Evolutionary conservation across 2,329 filamentous ascomycete genomes (phyloP).

Genomic region (Beauveria medogensis): DNA sequence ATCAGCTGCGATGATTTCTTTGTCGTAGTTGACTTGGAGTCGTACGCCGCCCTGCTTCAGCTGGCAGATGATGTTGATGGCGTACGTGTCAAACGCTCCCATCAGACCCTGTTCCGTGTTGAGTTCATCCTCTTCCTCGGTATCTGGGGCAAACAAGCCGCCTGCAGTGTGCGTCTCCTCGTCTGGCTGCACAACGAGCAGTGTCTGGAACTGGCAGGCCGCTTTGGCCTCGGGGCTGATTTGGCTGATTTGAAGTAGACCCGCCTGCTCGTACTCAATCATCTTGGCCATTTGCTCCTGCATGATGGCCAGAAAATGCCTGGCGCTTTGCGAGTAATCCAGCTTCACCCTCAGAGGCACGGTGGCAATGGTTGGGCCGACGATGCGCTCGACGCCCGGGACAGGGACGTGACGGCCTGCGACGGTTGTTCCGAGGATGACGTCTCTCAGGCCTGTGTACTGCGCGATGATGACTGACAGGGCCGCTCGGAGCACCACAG

Average conservation of each 20-base stretch:
- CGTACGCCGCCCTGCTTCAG: conserved; percentile 11
- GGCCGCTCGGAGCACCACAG: conserved; percentile 19
- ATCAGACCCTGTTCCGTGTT: neutral
- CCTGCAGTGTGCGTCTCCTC: neutral
- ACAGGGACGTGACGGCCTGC: conserved; percentile 21
- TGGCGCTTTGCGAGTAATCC: conserved; percentile 5
- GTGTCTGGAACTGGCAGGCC: conserved; percentile 14
- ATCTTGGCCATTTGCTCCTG: conserved; percentile 20
- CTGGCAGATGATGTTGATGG: conserved; percentile 13
- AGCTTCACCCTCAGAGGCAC: conserved; percentile 16
- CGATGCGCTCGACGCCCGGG: conserved; percentile 18
- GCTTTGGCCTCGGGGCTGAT: conserved; percentile 6
- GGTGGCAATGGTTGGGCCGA: conserved; percentile 22
- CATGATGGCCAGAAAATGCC: conserved; percentile 9
- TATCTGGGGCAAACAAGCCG: neutral
- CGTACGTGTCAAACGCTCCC: conserved; percentile 14
- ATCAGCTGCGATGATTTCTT: neutral
- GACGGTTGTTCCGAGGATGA: conserved; percentile 20
- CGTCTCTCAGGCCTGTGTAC: conserved; percentile 27
- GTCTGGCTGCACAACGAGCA: conserved; percentile 15
- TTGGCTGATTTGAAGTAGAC: conserved; percentile 22
- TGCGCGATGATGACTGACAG: conserved; percentile 27
- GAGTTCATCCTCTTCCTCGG: neutral
- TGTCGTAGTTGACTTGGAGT: conserved; percentile 13
- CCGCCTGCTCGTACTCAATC: conserved; percentile 21